Base-by-base conservation (phyloP, 495 filamentous ascomycete species). In the Chlorociboria aeruginascens region DNA sequence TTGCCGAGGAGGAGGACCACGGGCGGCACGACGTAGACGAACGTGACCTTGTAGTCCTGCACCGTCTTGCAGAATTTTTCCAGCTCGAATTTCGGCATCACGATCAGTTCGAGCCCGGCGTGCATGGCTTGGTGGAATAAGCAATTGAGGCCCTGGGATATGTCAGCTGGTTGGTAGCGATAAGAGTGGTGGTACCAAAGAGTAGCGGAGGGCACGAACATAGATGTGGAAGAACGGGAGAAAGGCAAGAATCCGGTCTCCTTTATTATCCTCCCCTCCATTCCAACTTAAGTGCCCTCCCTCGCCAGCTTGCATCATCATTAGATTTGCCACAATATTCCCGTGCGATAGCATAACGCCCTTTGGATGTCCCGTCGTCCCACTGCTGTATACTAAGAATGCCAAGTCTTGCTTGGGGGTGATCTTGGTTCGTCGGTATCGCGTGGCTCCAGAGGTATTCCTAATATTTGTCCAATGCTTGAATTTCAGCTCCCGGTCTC, bases 191-290 rank as follows among this genome's bases (percentile, higher is more conserved):
- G 25, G 29, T 16, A 30, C 25, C 12, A 52, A 46, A n/a, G 49
- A 37, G 6, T 44, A 44, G 0, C 55, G 33, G 40, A 53, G 48
- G 53, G 56, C 10, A 41, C 40, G 9, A 51, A 58, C 86, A 56
- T 95, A 97, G 50, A 82, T 92, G 63, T 97, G 90, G 66, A 89
- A 96, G 61, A 98, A 95, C 0, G 92, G 74, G n/a, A 96, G 58
- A 49, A 96, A 82, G 1, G 82, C 87, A 35, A 96, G 57, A 14
- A 92, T 61, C 14, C 69, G 76, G 57, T 93, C 86, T 1, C 83
- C 81, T 36, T 77, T 65, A 0, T 77, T 77, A 60, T 81, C 76
- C 12, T 60, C 49, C 3, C 81, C 78, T 7, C 76, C 77, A 38
- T 79, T 65, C 63, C 78, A 79, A 3, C 59, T 69, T 49, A 87